Conservation (phyloP, 2,329 filamentous ascomycete genomes). For the Monosporascus sp. region DNA sequence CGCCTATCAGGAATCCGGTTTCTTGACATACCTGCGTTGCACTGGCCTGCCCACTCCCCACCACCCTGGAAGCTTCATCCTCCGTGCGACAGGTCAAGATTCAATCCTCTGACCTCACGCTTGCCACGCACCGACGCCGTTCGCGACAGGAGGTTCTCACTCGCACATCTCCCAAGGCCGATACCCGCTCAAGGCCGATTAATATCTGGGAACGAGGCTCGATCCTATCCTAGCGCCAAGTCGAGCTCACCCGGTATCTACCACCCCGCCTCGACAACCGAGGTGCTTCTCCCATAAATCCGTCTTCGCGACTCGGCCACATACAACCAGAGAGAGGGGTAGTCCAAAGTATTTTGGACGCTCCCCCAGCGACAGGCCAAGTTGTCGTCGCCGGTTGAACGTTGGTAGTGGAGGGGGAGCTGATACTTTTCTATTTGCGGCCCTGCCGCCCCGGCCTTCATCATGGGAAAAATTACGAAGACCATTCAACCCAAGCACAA, state of each 20-base stretch:
- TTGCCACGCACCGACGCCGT: not conserved
- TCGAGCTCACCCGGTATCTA: not conserved
- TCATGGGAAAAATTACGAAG: slow-evolving; percentile 66
- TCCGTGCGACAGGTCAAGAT: not conserved
- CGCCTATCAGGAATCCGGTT: not conserved
- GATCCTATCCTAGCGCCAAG: not conserved
- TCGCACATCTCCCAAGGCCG: no score
- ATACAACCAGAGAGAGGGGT: slow-evolving; percentile 13
- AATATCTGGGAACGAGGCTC: not conserved
- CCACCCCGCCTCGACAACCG: not conserved
- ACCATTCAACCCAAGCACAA: slow-evolving; percentile 61
- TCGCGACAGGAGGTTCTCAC: not conserved
- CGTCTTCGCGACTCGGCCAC: not conserved
- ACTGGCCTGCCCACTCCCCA: not conserved
- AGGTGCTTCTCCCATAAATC: not conserved
- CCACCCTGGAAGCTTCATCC: not conserved
- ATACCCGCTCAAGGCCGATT: not conserved
- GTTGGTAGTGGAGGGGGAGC: slow-evolving; percentile 54
- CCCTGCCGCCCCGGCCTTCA: slow-evolving; percentile 53
- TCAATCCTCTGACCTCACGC: not conserved
- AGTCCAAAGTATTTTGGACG: slow-evolving; percentile 24
- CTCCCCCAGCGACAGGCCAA: slow-evolving; percentile 25
- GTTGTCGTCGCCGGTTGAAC: slow-evolving; percentile 36
- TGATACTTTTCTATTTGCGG: slow-evolving; percentile 41
- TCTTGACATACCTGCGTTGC: not conserved